Evolutionary conservation across 1,139 yeast genomes (phyloP), one percentile per base, ranked within the genome.

Genomic region (Candida gigantensis): DNA sequence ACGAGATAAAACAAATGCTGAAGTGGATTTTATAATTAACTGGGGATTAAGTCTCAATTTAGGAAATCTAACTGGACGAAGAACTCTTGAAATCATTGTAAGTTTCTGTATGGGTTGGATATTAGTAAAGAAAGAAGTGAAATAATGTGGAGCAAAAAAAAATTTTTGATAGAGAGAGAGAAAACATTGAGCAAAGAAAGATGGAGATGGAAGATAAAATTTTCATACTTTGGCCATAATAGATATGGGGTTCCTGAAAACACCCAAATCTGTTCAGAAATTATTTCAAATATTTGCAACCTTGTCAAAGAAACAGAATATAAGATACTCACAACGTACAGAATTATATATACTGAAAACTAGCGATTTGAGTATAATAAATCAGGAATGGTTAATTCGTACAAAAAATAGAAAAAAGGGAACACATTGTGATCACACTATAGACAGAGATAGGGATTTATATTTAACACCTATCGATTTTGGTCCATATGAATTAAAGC

Each of bases 391-490:
- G 32, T 12, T 10, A 7, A 28, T 36, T 2, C 17, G 36, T 8
- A 23, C 17, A 17, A 26, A 30, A 28, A 39, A 39, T 21, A 20
- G 26, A 9, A 34, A 26, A 20, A 24, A 13, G 18, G 33, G 33
- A 6, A 6, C 3, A 2, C 15, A 11, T 6, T n/a, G n/a, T n/a
- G n/a, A n/a, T n/a, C n/a, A 11, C 7, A 27, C 24, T 4, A n/a
- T 17, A 2, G 26, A 30, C 15, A 16, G 24, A 12, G 27, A 33
- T 15, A 3, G 14, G 9, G 17, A 30, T 8, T 17, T 31, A 6
- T 37, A 14, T 26, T 13, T 9, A n/a, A 16, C 35, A 17, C 39
- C 41, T 1, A 30, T 40, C 2, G 11, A 13, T 5, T 40, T 40
- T 37, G 42, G 36, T 10, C 30, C 24, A 6, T 30, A 17, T 9